A percentile compares a stretch with the other conserved stretches of the same genome.
phyloP scores from a whole-genome alignment of 2,329 filamentous ascomycete genomes.

The Aspergillus candidus region DNA sequence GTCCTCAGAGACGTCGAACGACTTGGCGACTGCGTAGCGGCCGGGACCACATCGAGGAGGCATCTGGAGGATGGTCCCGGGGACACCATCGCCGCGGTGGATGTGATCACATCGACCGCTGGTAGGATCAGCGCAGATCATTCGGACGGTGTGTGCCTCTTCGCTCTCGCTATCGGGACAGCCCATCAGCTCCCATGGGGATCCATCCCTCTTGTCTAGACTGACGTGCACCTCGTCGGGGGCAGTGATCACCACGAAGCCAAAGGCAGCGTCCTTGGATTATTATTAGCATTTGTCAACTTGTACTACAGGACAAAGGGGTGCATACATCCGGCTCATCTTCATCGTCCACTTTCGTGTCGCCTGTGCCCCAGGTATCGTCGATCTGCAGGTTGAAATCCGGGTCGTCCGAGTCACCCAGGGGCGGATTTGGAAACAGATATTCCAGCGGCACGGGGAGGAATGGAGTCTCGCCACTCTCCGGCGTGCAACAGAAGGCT shows the following conservation, averaged over 20 bases:
- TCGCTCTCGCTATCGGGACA: slow-evolving; percentile 27
- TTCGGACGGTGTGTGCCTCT: slow-evolving; percentile 30
- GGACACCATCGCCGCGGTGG: slow-evolving; percentile 29
- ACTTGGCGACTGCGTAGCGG: slow-evolving; percentile 38
- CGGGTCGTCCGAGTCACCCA: slow-evolving; percentile 21
- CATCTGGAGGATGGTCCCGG: slow-evolving; percentile 39
- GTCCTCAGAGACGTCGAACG: slow-evolving; percentile 11
- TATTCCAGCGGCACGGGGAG: slow-evolving; percentile 16
- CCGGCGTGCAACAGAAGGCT: slow-evolving; percentile 7
- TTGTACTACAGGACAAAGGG: too few relatives aligned
- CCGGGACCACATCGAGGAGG: slow-evolving; percentile 36
- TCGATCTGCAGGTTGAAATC: slow-evolving; percentile 28
- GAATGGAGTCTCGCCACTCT: slow-evolving; percentile 1
- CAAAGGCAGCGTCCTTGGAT: slow-evolving; percentile 10
- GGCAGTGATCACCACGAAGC: slow-evolving; percentile 5
- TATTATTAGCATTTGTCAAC: slow-evolving; percentile 9
- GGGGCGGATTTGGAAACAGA: slow-evolving; percentile 21
- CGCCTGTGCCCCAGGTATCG: slow-evolving; percentile 16
- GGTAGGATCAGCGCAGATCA: slow-evolving; percentile 33
- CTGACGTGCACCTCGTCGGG: slow-evolving; percentile 30
- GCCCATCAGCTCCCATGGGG: slow-evolving; percentile 40
- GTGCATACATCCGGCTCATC: too few relatives aligned
- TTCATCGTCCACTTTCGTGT: slow-evolving; percentile 19
- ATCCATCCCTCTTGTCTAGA: slow-evolving; percentile 41
- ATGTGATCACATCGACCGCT: slow-evolving; percentile 38